Conservation (phyloP, 352 stramenopile genomes). For the Globisporangium paddicum region DNA sequence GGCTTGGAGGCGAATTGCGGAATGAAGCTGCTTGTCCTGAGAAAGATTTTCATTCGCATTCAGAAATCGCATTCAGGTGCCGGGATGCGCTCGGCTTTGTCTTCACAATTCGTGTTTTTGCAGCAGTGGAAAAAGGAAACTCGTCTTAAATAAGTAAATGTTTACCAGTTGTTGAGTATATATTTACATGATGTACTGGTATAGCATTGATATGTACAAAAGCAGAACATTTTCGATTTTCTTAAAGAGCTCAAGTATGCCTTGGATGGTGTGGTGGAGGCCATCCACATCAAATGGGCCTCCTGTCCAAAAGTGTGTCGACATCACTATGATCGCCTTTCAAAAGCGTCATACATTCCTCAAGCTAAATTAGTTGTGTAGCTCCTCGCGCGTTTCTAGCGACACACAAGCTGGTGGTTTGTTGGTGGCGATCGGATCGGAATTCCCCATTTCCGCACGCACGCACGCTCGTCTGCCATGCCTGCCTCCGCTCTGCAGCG, state of each 20-base stretch:
- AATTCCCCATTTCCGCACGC: neutral
- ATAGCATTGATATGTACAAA: neutral
- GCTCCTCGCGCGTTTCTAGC: neutral
- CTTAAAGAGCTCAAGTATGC: too few species aligned
- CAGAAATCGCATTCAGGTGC: constrained; percentile 11
- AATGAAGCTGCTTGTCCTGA: constrained; percentile 2
- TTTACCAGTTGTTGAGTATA: neutral
- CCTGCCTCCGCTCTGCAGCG: constrained; percentile 1
- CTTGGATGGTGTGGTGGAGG: neutral
- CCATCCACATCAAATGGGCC: neutral
- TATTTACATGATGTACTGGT: neutral
- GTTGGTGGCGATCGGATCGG: constrained; percentile 1
- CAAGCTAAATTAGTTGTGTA: neutral
- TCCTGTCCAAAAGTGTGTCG: neutral
- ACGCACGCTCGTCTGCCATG: neutral
- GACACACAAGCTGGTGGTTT: neutral
- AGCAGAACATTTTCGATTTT: neutral
- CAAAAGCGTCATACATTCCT: neutral
- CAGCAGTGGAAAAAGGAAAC: neutral
- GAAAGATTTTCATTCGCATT: constrained; percentile 33
- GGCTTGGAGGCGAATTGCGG: constrained; percentile 27
- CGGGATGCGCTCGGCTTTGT: neutral
- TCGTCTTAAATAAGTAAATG: neutral
- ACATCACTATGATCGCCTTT: neutral
- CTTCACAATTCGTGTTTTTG: neutral